Evolutionary conservation across 345 rosid species (phyloP).

Genomic region (Barbarea vulgaris): DNA sequence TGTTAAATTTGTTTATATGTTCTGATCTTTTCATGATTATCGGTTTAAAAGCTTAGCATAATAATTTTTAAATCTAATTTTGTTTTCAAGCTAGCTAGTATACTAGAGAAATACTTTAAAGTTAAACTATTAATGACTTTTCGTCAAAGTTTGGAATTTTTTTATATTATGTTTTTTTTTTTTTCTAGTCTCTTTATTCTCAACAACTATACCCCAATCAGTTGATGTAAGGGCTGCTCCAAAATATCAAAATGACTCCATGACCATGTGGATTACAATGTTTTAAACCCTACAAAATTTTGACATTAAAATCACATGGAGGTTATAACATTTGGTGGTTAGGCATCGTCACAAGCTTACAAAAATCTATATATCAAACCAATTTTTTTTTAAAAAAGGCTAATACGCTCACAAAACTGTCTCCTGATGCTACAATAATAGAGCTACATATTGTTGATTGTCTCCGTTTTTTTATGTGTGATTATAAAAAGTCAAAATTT

Average conservation of each 20-base stretch:
- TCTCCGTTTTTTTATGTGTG: slow-evolving; percentile 11
- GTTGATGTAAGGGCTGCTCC: not conserved
- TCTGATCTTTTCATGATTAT: not conserved
- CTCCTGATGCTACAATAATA: not conserved
- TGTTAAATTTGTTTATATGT: slow-evolving; percentile 17
- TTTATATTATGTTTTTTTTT: not conserved
- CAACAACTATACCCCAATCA: not conserved
- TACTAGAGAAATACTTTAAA: not conserved
- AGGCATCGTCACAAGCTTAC: not conserved
- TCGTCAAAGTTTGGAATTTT: not conserved
- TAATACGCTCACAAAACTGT: not conserved
- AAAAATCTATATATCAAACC: not conserved
- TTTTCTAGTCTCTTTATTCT: not conserved
- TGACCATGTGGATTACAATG: not conserved
- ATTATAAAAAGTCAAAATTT: slow-evolving; percentile 31
- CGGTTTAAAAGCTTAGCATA: not conserved
- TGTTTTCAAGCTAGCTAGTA: not conserved
- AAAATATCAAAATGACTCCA: not conserved
- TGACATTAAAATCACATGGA: not conserved
- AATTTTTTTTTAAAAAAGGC: no score
- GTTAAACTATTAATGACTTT: not conserved
- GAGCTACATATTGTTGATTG: not conserved
- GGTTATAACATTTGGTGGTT: not conserved
- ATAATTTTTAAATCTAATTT: not conserved
- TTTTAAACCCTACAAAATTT: slow-evolving; percentile 22